A percentile compares a stretch with the other conserved stretches of the same genome.
These are phyloP conservation scores for Escovopsis sp. DNA, from an alignment of 2,329 filamentous ascomycete species.

Conservation along the genomic window DNA sequence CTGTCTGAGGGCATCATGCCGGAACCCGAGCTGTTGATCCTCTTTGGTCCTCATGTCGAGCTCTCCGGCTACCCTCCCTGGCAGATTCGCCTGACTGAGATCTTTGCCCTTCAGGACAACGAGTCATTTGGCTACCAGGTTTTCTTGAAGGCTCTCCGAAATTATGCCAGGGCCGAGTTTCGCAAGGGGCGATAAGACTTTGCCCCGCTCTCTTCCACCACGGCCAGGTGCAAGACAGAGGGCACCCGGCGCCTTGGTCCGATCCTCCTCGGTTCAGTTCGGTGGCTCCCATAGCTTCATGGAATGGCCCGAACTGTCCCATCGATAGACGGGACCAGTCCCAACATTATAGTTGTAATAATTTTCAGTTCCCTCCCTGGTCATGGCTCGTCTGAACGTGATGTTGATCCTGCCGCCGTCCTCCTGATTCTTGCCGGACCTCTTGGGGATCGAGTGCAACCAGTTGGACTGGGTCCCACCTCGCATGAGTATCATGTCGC, in stretches of 20 bases:
- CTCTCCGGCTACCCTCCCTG: constrained; percentile 89
- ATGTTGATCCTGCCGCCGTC: constrained; percentile 61
- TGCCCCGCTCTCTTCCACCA: no score
- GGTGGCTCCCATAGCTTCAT: constrained; percentile 26
- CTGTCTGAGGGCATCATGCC: constrained; percentile 64
- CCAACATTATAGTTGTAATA: constrained; percentile 79
- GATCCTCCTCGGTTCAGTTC: constrained; percentile 1
- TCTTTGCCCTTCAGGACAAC: constrained; percentile 67
- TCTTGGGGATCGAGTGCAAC: constrained; percentile 66
- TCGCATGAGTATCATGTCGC: constrained; percentile 70
- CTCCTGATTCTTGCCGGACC: constrained; percentile 46
- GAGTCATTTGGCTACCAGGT: constrained; percentile 85
- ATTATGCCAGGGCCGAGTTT: constrained; percentile 79
- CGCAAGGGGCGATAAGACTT: constrained; percentile 54
- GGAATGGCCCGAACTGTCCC: constrained; percentile 42
- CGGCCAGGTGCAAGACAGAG: no score
- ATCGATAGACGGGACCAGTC: constrained; percentile 50
- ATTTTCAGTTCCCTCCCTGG: constrained; percentile 62
- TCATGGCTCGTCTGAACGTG: constrained; percentile 58
- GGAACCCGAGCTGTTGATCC: constrained; percentile 78
- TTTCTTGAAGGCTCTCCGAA: constrained; percentile 72
- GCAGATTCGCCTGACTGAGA: constrained; percentile 90
- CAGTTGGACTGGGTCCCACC: constrained; percentile 62
- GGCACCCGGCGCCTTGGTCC: no score
- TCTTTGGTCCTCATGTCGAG: constrained; percentile 74